These are phyloP conservation scores for Salix caprea DNA, from an alignment of 345 rosid genomes.

Conservation along the genomic window DNA sequence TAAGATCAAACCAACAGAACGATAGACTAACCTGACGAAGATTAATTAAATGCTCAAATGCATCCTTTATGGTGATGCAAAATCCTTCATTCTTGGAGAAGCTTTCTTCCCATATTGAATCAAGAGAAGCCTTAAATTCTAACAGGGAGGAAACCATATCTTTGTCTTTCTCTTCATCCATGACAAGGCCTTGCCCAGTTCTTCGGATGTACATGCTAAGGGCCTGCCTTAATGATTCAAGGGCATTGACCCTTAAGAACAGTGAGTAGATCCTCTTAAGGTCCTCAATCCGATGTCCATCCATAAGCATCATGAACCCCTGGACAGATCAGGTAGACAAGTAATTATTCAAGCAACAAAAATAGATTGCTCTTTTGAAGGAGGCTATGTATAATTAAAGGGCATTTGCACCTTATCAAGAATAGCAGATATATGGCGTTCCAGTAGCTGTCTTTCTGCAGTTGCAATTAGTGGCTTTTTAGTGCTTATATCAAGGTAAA, in stretches of 20 bases:
- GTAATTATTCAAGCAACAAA: background rate
- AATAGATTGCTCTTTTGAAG: constrained; percentile 1
- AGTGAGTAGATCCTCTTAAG: constrained; percentile 75
- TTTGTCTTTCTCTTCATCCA: constrained; percentile 99
- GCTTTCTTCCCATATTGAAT: constrained; percentile 88
- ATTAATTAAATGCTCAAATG: constrained; percentile 92
- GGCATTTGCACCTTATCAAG: constrained; percentile 67
- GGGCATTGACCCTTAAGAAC: constrained; percentile 73
- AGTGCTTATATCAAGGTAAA: constrained; percentile 79
- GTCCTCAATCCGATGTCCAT: constrained; percentile 88
- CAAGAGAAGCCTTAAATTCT: constrained; percentile 92
- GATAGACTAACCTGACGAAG: constrained; percentile 73
- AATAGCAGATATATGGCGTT: constrained; percentile 78
- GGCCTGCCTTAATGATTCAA: constrained; percentile 81
- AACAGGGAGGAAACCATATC: constrained; percentile 85
- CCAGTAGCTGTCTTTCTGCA: constrained; percentile 83
- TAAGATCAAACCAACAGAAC: background rate
- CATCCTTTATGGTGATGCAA: constrained; percentile 84
- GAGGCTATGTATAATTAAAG: too few species aligned
- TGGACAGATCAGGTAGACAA: constrained; percentile 25
- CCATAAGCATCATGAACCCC: constrained; percentile 90
- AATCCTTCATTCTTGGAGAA: constrained; percentile 83
- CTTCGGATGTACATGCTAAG: constrained; percentile 71
- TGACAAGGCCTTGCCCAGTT: constrained; percentile 74
- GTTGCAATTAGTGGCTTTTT: constrained; percentile 82